Percentiles rank a stretch among this genome's conserved stretches.
phyloP scores from a whole-genome alignment of 176 grass and related monocot species.

The Lolium perenne region DNA sequence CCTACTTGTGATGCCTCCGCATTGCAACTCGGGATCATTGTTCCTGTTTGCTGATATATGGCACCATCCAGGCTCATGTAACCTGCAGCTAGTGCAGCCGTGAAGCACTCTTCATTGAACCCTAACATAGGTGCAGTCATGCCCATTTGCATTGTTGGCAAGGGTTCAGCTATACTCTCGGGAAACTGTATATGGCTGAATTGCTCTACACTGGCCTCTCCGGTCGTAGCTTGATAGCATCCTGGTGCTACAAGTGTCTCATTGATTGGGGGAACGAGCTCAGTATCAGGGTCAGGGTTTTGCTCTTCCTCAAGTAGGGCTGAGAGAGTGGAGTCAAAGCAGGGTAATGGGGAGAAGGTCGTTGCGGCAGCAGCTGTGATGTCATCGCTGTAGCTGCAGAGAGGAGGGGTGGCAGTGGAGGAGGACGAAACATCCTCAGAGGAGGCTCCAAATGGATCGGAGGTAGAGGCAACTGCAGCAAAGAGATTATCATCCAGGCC shows the following conservation, averaged over 20 bases:
- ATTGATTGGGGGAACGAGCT: slow-evolving; percentile 47
- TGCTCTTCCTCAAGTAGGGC: slow-evolving; percentile 62
- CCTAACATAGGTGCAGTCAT: slow-evolving; percentile 34
- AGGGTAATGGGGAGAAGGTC: slow-evolving; percentile 63
- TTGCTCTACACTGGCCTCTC: slow-evolving; percentile 45
- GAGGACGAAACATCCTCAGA: slow-evolving; percentile 59
- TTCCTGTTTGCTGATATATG: slow-evolving; percentile 53
- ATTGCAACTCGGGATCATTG: slow-evolving; percentile 42
- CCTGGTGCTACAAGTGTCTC: slow-evolving; percentile 36
- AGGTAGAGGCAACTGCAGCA: slow-evolving; percentile 43
- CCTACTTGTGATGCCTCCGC: slow-evolving; percentile 48
- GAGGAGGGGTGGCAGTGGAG: slow-evolving; percentile 50
- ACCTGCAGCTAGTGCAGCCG: slow-evolving; percentile 51
- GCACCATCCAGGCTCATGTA: slow-evolving; percentile 65
- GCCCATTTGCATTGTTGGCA: slow-evolving; percentile 50
- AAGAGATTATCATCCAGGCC: slow-evolving; percentile 62
- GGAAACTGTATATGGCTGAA: slow-evolving; percentile 54
- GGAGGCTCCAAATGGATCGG: slow-evolving; percentile 39
- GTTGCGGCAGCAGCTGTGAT: slow-evolving; percentile 41
- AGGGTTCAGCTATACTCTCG: slow-evolving; percentile 42
- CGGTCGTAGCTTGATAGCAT: slow-evolving; percentile 40
- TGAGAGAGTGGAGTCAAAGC: slow-evolving; percentile 62
- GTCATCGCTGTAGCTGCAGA: slow-evolving; percentile 52
- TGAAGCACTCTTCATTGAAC: slow-evolving; percentile 48
- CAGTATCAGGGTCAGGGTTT: slow-evolving; percentile 40